A percentile compares a stretch with the other conserved stretches of the same genome.
phyloP scores from a whole-genome alignment of 2,329 filamentous ascomycete genomes.

The Scorias spongiosa region DNA sequence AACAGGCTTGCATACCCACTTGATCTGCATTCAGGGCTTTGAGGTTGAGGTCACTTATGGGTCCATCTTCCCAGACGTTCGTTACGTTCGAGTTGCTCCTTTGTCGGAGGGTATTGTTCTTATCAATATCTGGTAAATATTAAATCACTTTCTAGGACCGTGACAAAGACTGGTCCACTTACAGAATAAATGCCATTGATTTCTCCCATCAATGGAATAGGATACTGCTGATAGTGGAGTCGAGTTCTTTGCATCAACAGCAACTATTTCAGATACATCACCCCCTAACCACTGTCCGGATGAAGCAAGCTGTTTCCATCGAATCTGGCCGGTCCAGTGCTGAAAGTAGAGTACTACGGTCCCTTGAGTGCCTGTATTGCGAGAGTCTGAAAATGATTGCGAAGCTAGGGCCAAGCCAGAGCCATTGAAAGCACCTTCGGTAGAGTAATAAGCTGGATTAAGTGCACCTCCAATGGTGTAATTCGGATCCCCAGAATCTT shows the following conservation, averaged over 20 bases:
- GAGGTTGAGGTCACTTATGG: slow-evolving; percentile 17
- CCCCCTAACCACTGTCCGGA: slow-evolving; percentile 26
- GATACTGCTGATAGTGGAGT: slow-evolving; percentile 29
- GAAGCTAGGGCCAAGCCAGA: slow-evolving; percentile 31
- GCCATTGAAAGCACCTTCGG: slow-evolving; percentile 31
- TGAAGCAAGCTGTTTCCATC: slow-evolving; percentile 24
- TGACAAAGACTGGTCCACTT: slow-evolving; percentile 1
- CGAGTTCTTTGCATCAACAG: slow-evolving; percentile 28
- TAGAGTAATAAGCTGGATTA: slow-evolving; percentile 23
- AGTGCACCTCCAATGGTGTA: slow-evolving; percentile 26
- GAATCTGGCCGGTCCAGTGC: slow-evolving; percentile 27
- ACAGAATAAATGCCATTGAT: slow-evolving; percentile 21
- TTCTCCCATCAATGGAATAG: slow-evolving; percentile 22
- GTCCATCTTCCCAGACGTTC: slow-evolving; percentile 26
- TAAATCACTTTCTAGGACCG: background rate
- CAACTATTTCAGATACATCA: slow-evolving; percentile 23
- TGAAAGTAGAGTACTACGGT: slow-evolving; percentile 31
- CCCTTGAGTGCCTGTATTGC: slow-evolving; percentile 19
- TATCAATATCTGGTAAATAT: slow-evolving; percentile 21
- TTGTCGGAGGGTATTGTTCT: slow-evolving; percentile 25
- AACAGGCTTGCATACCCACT: slow-evolving; percentile 25
- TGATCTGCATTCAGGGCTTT: slow-evolving; percentile 16
- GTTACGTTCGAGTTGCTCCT: slow-evolving; percentile 10
- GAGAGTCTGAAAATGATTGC: slow-evolving; percentile 22
- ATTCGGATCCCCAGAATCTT: slow-evolving; percentile 3